Base-by-base conservation (phyloP, 495 filamentous ascomycete genomes). In the Xylaria intraflava region DNA sequence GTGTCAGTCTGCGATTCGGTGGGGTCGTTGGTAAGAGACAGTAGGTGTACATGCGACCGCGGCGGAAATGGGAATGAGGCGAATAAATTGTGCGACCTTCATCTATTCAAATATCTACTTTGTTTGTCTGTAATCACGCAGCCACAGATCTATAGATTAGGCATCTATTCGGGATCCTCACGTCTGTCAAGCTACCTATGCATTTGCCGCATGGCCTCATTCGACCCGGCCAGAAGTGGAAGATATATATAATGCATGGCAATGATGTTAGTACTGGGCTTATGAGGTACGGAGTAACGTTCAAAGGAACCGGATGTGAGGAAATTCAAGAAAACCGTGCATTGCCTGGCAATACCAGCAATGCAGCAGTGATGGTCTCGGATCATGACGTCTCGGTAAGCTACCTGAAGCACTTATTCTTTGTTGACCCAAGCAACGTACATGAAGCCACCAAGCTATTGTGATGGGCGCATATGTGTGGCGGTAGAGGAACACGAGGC, bases 361-460 rank as follows among this genome's bases (percentile, higher is more conserved):
- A 53, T 46, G 35, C 35, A 38, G 35, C 35, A 33, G 11, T 17
- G 8, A 19, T 35, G 19, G 36, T 36, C 17, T 40, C 52, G 35
- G 17, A 47, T 49, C 45, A 49, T 55, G 29, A 20, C 45, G 41
- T 47, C 38, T 55, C 52, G 44, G 52, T 31, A 49, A 22, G 44
- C 52, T 49, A 55, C 52, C 5, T 46, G 12, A 29, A 41, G 38
- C 44, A 17, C 22, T n/a, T 2, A 35, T 31, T 23, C 16, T 40
- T 38, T 11, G 9, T 19, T 38, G 35, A 38, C n/a, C 14, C n/a
- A 3, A 35, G 35, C 3, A 38, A 38, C 36, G 27, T 43, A 48
- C 41, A 22, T 46, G 41, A 53, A 49, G 7, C 50, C 40, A 45
- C 38, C 29, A 16, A 23, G 29, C 12, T 30, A 42, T 43, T 38